These are phyloP conservation scores for Alternaria ventricosa DNA, from an alignment of 2,329 filamentous ascomycete genomes.

Conservation along the genomic window DNA sequence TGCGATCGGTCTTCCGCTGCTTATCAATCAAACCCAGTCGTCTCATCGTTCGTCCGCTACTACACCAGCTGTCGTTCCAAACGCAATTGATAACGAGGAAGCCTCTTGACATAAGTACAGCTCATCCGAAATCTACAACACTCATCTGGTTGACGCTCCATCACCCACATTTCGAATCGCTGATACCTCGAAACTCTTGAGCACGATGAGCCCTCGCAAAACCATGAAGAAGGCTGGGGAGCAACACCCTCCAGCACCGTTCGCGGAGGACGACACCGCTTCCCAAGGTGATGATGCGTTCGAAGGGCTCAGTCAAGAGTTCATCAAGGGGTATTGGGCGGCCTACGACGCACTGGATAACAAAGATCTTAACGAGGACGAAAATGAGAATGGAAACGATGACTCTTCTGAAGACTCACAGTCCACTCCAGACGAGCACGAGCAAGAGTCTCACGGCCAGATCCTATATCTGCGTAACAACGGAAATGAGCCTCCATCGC, in stretches of 20 bases:
- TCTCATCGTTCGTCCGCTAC: neutral
- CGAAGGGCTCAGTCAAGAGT: neutral
- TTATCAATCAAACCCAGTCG: neutral
- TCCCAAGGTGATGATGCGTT: neutral
- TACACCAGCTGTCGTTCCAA: neutral
- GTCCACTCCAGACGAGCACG: neutral
- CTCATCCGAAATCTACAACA: neutral
- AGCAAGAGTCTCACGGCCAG: neutral
- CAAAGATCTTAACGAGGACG: neutral
- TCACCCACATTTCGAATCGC: neutral
- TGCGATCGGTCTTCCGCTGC: neutral
- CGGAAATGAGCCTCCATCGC: neutral
- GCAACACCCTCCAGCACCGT: neutral
- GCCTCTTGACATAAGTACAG: neutral
- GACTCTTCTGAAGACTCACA: neutral
- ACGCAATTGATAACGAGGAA: neutral
- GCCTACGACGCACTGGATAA: neutral
- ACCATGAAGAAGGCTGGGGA: neutral
- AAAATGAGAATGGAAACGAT: neutral
- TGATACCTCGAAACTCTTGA: neutral
- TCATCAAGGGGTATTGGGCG: neutral
- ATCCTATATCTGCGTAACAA: neutral
- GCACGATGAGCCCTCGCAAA: neutral
- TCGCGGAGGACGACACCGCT: neutral
- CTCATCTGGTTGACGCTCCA: neutral